Percentiles rank a stretch among this genome's conserved stretches.
These are phyloP conservation scores for Gossypium davidsonii DNA, from an alignment of 441 rosid genomes.

Conservation along the genomic window DNA sequence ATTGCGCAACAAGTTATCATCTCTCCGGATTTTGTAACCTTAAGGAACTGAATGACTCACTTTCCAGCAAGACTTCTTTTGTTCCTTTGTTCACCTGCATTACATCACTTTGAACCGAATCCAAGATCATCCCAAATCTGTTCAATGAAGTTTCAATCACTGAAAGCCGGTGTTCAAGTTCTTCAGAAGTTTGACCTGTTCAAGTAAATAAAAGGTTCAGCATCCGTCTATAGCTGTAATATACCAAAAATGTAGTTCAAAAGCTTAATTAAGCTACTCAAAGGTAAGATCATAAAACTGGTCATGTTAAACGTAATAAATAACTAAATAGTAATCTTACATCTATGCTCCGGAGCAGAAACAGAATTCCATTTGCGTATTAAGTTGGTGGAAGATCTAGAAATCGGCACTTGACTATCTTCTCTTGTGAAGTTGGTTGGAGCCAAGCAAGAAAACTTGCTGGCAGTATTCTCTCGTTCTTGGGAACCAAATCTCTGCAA, in stretches of 20 bases:
- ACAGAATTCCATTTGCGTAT: constrained; percentile 57
- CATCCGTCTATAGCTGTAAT: background rate
- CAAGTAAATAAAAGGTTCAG: constrained; percentile 17
- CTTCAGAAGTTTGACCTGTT: constrained; percentile 65
- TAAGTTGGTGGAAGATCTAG: constrained; percentile 46
- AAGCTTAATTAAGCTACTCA: background rate
- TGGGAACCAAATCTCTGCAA: constrained; percentile 70
- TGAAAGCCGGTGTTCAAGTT: constrained; percentile 63
- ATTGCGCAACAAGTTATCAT: background rate
- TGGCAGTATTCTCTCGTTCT: constrained; percentile 50
- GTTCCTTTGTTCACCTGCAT: constrained; percentile 79
- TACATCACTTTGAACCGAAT: constrained; percentile 73
- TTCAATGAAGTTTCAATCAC: constrained; percentile 70
- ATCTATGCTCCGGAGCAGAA: constrained; percentile 43
- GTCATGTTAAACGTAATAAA: background rate
- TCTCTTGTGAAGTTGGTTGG: constrained; percentile 43
- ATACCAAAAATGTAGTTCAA: constrained; percentile 1
- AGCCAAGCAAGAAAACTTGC: constrained; percentile 48
- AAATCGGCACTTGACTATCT: constrained; percentile 49
- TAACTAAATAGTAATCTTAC: constrained; percentile 28
- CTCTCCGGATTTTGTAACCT: constrained; percentile 7
- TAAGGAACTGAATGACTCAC: constrained; percentile 39
- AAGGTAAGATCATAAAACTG: background rate
- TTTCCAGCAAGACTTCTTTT: constrained; percentile 58
- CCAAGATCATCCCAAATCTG: constrained; percentile 71